These are phyloP conservation scores for Maudiozyma turicensis DNA, from an alignment of 805 yeast genomes.

Conservation along the genomic window DNA sequence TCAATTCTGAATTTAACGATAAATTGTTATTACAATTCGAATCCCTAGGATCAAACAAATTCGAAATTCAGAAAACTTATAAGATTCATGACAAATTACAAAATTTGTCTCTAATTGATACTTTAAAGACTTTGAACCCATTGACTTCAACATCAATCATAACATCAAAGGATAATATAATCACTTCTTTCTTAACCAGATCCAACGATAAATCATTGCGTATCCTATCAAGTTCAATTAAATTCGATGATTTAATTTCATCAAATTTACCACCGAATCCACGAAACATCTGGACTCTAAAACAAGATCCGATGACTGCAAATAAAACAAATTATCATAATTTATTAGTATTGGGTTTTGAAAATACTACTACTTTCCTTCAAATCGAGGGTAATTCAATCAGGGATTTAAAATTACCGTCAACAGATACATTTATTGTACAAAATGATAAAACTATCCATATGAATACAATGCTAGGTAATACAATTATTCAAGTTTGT, in stretches of 20 bases:
- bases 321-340: constrained; percentile 18
- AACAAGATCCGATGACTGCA: constrained; percentile 22
- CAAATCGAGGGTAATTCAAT: constrained; percentile 42
- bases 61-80: constrained; percentile 8
- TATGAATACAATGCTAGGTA: constrained; percentile 56
- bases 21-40: constrained; percentile 72
- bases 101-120: constrained; percentile 52
- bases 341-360: constrained; percentile 18
- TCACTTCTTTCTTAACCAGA: constrained; percentile 19
- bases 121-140: constrained; percentile 41
- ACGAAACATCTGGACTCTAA: constrained; percentile 54
- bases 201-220: constrained; percentile 30
- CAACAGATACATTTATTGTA: constrained; percentile 59
- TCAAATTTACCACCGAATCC: constrained; percentile 68
- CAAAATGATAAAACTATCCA: constrained; percentile 51
- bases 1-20: constrained; percentile 52
- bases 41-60: constrained; percentile 47
- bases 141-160: constrained; percentile 14
- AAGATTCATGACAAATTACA: constrained; percentile 29
- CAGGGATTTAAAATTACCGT: constrained; percentile 54
- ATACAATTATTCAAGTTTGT: constrained; percentile 64
- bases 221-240: constrained; percentile 46
- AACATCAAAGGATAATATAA: background rate
- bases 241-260: constrained; percentile 53
- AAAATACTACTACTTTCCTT: constrained; percentile 17